Evolutionary conservation across 257 asterid genomes (phyloP), one percentile per base, ranked within the genome.

Genomic region (Nicotiana attenuata): DNA sequence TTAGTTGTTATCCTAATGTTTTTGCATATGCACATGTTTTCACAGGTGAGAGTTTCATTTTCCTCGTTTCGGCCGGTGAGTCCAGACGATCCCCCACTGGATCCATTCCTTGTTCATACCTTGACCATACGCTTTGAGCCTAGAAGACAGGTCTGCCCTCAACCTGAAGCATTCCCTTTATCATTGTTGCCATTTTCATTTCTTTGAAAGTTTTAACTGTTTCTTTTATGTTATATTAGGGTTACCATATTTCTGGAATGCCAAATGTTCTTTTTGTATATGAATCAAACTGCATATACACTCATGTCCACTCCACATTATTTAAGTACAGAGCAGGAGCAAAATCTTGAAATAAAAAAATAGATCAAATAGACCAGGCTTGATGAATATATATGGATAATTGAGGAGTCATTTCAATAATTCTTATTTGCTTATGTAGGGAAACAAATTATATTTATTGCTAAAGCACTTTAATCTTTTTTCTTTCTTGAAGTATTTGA

Each of bases 71-170:
- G 99, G 67, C 92, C 98, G 2, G 97, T 92, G 86, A 94, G 84
- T 50, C 98, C 97, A 4, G 95, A 91, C 38, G 98, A 96, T 85
- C 98, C 98, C 1, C 98, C 97, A 19, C 79, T 96, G 85, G 99
- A 96, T 92, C 98, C 98, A 16, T 96, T 94, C 82, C 98, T 94
- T 85, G 97, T 92, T 60, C 99, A 96, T 83, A 91, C 99, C 65
- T 88, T 96, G 90, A 92, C 93, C 65, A 92, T 94, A 77, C 97
- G 98, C 29, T 96, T 96, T 84, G 99, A 96, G 88, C 98, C 98
- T 15, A 94, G 97, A 88, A 89, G 97, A 77, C 97, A 92, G 99
- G 99, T 96, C 81, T 29, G 85, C 56, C 79, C n/a, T 47, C 22
- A 3, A 73, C 24, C 16, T 52, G 41, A 47, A 22, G 16, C 60